Conservation (phyloP, 2,329 filamentous ascomycete genomes). For the Epichloe amarillans region DNA sequence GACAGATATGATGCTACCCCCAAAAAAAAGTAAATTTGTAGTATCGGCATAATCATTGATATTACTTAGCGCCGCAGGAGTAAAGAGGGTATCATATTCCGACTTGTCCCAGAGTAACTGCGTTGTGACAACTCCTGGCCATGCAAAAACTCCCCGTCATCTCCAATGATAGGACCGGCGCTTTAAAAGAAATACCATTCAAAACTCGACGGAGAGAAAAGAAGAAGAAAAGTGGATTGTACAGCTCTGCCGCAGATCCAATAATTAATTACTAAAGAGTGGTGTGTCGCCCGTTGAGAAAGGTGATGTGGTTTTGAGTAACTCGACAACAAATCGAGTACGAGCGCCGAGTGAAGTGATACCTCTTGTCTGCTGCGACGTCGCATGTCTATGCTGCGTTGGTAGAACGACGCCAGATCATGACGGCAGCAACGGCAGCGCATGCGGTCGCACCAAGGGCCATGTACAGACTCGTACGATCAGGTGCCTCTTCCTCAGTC, state of each 20-base stretch:
- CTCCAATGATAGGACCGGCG: background rate
- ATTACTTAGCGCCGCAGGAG: slow-evolving; percentile 5
- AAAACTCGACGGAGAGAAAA: background rate
- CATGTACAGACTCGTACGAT: slow-evolving; percentile 76
- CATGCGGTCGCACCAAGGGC: slow-evolving; percentile 62
- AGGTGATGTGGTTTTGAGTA: background rate
- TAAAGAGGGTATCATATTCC: slow-evolving; percentile 21
- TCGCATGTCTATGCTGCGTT: slow-evolving; percentile 24
- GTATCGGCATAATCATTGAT: slow-evolving; percentile 10
- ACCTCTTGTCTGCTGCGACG: background rate
- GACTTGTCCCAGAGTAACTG: slow-evolving; percentile 3
- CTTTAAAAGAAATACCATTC: background rate
- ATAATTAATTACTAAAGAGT: slow-evolving; percentile 3
- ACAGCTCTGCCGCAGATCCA: background rate
- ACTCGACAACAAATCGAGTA: background rate
- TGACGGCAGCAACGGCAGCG: slow-evolving; percentile 47
- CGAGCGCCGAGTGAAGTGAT: background rate
- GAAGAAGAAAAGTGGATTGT: background rate
- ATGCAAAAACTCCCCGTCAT: slow-evolving; percentile 7
- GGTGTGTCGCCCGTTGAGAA: background rate
- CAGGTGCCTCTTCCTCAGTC: slow-evolving; percentile 71
- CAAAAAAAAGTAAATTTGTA: background rate
- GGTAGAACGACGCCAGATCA: slow-evolving; percentile 50
- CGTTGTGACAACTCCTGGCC: slow-evolving; percentile 11
- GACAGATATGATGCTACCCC: background rate